Evolutionary conservation across 2,329 filamentous ascomycete species (phyloP).

Genomic region (Cryphonectria nitschkei): DNA sequence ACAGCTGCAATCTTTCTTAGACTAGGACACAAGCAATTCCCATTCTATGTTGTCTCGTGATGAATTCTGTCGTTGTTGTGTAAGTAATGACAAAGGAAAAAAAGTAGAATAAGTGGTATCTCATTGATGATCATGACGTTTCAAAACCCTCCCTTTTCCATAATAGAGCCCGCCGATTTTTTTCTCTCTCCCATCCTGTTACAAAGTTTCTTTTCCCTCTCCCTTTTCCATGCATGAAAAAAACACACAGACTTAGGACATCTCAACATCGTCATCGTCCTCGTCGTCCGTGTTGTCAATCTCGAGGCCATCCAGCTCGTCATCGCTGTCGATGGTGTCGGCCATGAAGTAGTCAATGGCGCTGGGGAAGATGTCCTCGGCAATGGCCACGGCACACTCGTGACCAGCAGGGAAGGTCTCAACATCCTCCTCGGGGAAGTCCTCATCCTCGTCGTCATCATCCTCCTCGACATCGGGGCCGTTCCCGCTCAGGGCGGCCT

Average conservation of each 20-base stretch:
- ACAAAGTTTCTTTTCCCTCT: not conserved
- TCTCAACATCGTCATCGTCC: constrained; percentile 29
- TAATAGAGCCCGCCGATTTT: not conserved
- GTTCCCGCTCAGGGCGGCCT: constrained; percentile 34
- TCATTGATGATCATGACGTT: constrained; percentile 18
- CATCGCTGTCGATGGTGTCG: constrained; percentile 29
- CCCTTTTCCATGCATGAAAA: not conserved
- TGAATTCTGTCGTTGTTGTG: not conserved
- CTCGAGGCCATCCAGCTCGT: constrained; percentile 28
- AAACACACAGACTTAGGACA: constrained; percentile 21
- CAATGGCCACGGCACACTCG: constrained; percentile 29
- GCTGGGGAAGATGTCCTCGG: constrained; percentile 30
- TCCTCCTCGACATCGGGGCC: constrained; percentile 40
- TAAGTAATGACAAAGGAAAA: not conserved
- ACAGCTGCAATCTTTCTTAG: not conserved
- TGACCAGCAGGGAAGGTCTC: constrained; percentile 31
- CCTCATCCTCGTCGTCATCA: constrained; percentile 41
- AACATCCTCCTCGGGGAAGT: constrained; percentile 39
- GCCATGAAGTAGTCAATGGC: constrained; percentile 31
- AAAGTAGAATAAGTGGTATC: constrained; percentile 17
- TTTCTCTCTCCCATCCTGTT: not conserved
- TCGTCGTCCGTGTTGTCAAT: constrained; percentile 28
- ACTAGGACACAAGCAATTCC: not conserved
- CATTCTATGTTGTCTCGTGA: not conserved
- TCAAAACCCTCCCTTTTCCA: not conserved